Evolutionary conservation across 23 red algal species (phyloP).

Genomic region (Agarophyton chilense): DNA sequence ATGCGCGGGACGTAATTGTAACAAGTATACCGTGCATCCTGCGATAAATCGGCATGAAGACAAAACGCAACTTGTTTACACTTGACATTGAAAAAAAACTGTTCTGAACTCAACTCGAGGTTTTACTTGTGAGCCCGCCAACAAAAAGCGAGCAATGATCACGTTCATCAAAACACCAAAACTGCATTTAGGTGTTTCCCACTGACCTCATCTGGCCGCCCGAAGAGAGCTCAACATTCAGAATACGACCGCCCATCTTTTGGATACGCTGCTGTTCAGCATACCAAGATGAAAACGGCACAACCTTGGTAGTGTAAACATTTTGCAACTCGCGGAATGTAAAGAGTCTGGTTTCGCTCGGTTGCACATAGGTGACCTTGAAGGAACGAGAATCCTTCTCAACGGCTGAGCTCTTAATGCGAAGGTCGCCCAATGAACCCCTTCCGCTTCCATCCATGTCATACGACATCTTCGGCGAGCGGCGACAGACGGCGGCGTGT

Average conservation of each 20-base stretch:
- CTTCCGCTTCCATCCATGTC: slow-evolving; percentile 91
- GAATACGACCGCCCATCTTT: slow-evolving; percentile 97
- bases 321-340: slow-evolving; percentile 96
- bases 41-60: neutral
- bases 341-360: slow-evolving; percentile 78
- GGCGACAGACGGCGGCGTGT: slow-evolving; percentile 2
- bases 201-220: slow-evolving; percentile 84
- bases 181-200: slow-evolving; percentile 69
- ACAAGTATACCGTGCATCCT: neutral
- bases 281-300: slow-evolving; percentile 98
- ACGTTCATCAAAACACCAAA: neutral
- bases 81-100: neutral
- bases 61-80: neutral
- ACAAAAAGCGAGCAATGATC: neutral
- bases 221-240: slow-evolving; percentile 92
- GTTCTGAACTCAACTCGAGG: slow-evolving; percentile 8
- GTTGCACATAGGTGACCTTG: slow-evolving; percentile 89
- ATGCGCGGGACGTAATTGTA: too few species aligned
- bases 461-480: slow-evolving; percentile 75
- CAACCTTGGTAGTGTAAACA: slow-evolving; percentile 91
- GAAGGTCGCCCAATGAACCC: slow-evolving; percentile 54
- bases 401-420: slow-evolving; percentile 88
- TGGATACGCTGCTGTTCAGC: slow-evolving; percentile 99
- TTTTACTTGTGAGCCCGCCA: neutral
- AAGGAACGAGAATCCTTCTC: slow-evolving; percentile 88